Evolutionary conservation across 345 rosid species (phyloP).

Genomic region (Jatropha curcas): DNA sequence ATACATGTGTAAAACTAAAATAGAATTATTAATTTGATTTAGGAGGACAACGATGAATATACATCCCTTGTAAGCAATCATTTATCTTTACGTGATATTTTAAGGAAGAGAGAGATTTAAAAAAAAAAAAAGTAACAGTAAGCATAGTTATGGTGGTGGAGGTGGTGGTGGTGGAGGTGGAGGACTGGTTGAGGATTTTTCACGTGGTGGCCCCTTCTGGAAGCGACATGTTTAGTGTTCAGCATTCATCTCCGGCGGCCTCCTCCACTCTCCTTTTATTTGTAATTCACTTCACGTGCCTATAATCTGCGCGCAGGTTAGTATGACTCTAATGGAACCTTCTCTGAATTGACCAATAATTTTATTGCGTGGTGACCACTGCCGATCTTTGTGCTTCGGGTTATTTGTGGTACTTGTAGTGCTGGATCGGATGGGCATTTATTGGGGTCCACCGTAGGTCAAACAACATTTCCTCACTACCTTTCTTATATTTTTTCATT

Average conservation of each 20-base stretch:
- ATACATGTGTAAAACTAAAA: too few species aligned
- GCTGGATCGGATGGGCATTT: not conserved
- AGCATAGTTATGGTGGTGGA: not conserved
- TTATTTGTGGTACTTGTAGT: not conserved
- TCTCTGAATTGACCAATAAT: not conserved
- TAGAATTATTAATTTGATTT: too few species aligned
- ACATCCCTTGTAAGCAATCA: too few species aligned
- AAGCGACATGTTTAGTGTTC: conserved; percentile 23
- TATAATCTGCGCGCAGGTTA: not conserved
- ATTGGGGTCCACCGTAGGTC: not conserved
- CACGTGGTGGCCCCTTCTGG: conserved; percentile 27
- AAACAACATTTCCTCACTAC: not conserved
- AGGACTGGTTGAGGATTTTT: not conserved
- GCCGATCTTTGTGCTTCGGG: not conserved
- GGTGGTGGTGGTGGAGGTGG: not conserved
- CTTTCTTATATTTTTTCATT: too few species aligned
- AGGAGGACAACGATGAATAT: too few species aligned
- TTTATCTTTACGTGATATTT: too few species aligned
- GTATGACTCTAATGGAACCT: not conserved
- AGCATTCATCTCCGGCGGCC: conserved; percentile 34
- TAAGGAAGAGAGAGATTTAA: not conserved
- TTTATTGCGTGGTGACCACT: not conserved
- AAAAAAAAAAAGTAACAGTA: not conserved
- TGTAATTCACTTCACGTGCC: not conserved
- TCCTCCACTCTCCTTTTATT: conserved; percentile 21